Evolutionary conservation across 306 rosid genomes (phyloP), one percentile per base, ranked within the genome.

Genomic region (Lathyrus tuberosus): DNA sequence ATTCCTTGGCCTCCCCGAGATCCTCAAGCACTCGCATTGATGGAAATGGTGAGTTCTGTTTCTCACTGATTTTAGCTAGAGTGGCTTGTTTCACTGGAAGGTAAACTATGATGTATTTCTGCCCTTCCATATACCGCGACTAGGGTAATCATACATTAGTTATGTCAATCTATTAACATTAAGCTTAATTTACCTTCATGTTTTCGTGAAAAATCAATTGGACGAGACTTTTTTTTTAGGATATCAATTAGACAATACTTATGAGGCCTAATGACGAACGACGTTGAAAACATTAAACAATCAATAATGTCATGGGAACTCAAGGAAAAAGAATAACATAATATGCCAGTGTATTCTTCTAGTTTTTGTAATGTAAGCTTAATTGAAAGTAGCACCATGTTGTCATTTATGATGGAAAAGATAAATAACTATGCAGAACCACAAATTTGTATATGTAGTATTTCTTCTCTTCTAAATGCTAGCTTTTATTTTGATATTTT

Each of bases 1-100:
- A 87, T 93, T 81, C 16, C 66, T 35, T 90, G 98, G 98, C 97
- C 98, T 71, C 98, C 97, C 10, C 85, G 82, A 80, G 91, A 93
- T 80, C 96, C 87, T 3, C 77, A 78, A 75, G 88, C 89, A 33
- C 87, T 90, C 61, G 70, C 65, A 42, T 76, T 78, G 76, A 86
- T 93, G 98, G 88, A 90, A 73, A 85, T 72, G 72, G 98, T 88
- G 62, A 28, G 83, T 71, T 76, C 54, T 48, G 18, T 63, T 63
- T 72, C 67, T 62, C 73, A 16, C 76, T 67, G 42, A 62, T 65
- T 47, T 47, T 65, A 22, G 48, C n/a, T 12, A 56, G 46, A 42
- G 30, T 61, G 33, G 33, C 5, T 0, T 72, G 12, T 66, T 72
- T 24, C 24, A 67, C 35, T 18, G 57, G 47, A 71, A 14, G 68